Percentiles rank a stretch among this genome's conserved stretches.
Conservation (phyloP, 768 basidiomycete species). For the Cyclocybe aegerita region DNA sequence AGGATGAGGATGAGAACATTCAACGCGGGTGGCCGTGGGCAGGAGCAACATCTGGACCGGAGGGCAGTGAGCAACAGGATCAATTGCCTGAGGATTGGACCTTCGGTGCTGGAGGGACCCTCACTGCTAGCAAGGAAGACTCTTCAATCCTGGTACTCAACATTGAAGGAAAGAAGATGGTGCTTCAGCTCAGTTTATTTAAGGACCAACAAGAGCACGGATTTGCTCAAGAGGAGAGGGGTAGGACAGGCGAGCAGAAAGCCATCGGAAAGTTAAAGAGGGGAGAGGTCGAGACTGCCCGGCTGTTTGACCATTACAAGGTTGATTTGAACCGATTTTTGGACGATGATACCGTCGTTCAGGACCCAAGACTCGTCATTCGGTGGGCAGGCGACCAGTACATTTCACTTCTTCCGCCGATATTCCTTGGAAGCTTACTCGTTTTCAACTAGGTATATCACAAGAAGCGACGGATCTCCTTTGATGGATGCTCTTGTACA, state of each 20-base stretch:
- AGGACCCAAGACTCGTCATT: conserved; percentile 68
- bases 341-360: conserved; percentile 58
- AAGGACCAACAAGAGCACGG: conserved; percentile 19
- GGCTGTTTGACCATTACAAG: conserved; percentile 57
- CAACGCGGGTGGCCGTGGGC: conserved; percentile 7
- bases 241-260: neutral
- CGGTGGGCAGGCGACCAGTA: conserved; percentile 70
- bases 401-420: conserved; percentile 24
- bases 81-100: conserved; percentile 3
- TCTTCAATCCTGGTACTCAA: conserved; percentile 62
- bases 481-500: conserved; percentile 70
- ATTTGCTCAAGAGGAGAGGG: conserved; percentile 21
- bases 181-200: conserved; percentile 77
- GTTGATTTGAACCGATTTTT: conserved; percentile 69
- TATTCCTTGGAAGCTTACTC: neutral
- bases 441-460: conserved; percentile 60
- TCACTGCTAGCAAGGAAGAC: conserved; percentile 61
- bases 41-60: neutral
- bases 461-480: conserved; percentile 70
- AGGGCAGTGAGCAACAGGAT: conserved; percentile 8
- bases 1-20: conserved; percentile 18
- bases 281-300: conserved; percentile 54
- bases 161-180: conserved; percentile 56
- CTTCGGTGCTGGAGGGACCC: conserved; percentile 53
- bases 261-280: conserved; percentile 8